Evolutionary conservation across 345 rosid species (phyloP), one percentile per base, ranked within the genome.

Genomic region (Gossypium arboreum): DNA sequence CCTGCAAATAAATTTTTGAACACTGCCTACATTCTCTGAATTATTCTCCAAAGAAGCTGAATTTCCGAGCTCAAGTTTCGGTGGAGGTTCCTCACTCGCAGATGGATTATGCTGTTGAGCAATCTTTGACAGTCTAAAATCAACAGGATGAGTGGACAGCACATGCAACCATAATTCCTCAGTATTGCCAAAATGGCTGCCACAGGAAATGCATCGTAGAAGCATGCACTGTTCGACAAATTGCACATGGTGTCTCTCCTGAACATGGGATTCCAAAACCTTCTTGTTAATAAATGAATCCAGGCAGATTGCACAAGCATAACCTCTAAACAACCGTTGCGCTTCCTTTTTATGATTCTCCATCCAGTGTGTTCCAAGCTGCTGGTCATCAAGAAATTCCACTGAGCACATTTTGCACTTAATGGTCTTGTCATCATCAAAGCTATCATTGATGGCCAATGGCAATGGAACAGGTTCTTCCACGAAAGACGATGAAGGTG

Each of bases 221-320:
- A 95, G 99, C 92, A 90, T 90, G 83, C 97, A 95, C 86, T 92
- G 97, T 69, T 95, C 97, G 44, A 85, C 98, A 81, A 90, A 93
- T 80, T 86, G 89, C 75, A 89, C 98, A 27, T 85, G 92, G 76
- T 95, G 99, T 75, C 98, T 89, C 81, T 91, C 97, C 76, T 95
- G 96, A 75, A 95, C 97, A 67, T 95, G 99, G 73, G 83, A 81
- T 76, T 91, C 97, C 85, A 95, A 72, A 72, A 85, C 84, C 57
- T 86, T 91, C 78, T 83, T 87, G 82, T 85, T 87, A 18, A 89
- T 92, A 77, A 92, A 95, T 51, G 98, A 90, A 84, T 95, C 99
- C 72, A 95, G 86, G 85, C 97, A 91, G 60, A 95, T 93, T 70
- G 99, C 97, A 79, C 99, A 95, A 68, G 94, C 98, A 80, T 89